Percentiles rank a stretch among this genome's conserved stretches.
These are phyloP conservation scores for Zygosaccharomyces lentus DNA, from an alignment of 805 yeast species.

Conservation along the genomic window DNA sequence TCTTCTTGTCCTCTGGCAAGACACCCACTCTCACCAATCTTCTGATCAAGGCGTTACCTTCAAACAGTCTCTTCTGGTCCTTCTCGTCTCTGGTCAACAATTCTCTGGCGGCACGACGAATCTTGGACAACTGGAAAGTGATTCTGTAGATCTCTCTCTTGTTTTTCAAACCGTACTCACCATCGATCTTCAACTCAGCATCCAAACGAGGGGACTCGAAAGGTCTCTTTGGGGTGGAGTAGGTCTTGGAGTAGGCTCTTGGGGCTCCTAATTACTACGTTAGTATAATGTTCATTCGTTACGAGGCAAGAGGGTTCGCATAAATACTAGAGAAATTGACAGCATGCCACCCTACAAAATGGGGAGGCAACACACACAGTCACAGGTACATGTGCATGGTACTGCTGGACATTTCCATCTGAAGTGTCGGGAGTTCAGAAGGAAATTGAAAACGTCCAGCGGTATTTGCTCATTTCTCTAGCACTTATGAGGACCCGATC, in stretches of 20 bases:
- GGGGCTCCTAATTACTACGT: slow-evolving; percentile 71
- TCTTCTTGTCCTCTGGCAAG: slow-evolving; percentile 98
- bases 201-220: slow-evolving; percentile 99
- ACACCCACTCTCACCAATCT: slow-evolving; percentile 99
- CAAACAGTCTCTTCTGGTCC: slow-evolving; percentile 99
- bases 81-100: slow-evolving; percentile 99
- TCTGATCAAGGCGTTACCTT: slow-evolving; percentile 99
- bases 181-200: slow-evolving; percentile 98
- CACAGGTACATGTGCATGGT: background rate
- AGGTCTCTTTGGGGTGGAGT: slow-evolving; percentile 99
- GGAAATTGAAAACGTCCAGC: slow-evolving; percentile 33
- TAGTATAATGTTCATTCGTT: slow-evolving; percentile 11
- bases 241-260: slow-evolving; percentile 99
- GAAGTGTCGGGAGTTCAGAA: slow-evolving; percentile 89
- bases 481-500: slow-evolving; percentile 66
- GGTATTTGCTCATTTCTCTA: slow-evolving; percentile 5
- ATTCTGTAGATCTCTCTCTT: slow-evolving; percentile 99
- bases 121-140: slow-evolving; percentile 98
- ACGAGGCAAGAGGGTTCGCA: slow-evolving; percentile 19
- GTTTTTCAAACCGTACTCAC: slow-evolving; percentile 99
- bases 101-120: slow-evolving; percentile 99
- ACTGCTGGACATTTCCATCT: slow-evolving; percentile 32
- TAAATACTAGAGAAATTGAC: slow-evolving; percentile 14
- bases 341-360: background rate
- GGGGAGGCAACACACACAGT: background rate